Evolutionary conservation across 345 rosid species (phyloP), one percentile per base, ranked within the genome.

Genomic region (Populus pruinosa): DNA sequence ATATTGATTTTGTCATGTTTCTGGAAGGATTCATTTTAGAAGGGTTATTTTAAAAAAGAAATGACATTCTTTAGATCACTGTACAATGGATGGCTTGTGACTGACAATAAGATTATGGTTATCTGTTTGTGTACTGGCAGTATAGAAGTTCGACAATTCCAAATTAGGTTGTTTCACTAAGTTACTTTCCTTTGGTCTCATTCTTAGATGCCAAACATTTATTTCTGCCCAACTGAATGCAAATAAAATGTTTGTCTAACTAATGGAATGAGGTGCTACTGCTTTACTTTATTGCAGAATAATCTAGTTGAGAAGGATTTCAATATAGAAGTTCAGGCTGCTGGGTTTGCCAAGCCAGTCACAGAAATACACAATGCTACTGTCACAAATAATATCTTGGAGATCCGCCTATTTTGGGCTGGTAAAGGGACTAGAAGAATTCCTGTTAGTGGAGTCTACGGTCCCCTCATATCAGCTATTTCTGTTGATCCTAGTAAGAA

Each of bases 371-470:
- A 67, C 27, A 68, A 18, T 41, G 73, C 41, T 2, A 27, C 9
- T 4, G 73, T 76, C 5, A 12, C 79, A 33, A 27, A 68, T 56
- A 18, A 33, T 25, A 53, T 18, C 9, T 39, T 76, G 73, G 79
- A 76, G 56, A 76, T 76, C 27, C 67, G 59, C 14, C 56, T 76
- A 2, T 25, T 17, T 76, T 76, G 61, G 70, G 73, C 79, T 69
- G 79, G 79, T 10, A 76, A 68, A 39, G 79, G 79, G n/a, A 76
- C 73, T 2, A 55, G 41, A 4, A 55, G 79, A n/a, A 76, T 76
- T 41, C 79, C 79, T 5, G 35, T 5, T 14, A 38, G 14, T n/a
- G 79, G 79, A 35, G 53, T 55, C 4, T 76, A 76, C 27, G 79
- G 79, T 6, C 67, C 79, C 7, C 35, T 68, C 20, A 56, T 76